These are phyloP conservation scores for Stachybotrys chlorohalonatus DNA, from an alignment of 2,329 filamentous ascomycete species.

Conservation along the genomic window DNA sequence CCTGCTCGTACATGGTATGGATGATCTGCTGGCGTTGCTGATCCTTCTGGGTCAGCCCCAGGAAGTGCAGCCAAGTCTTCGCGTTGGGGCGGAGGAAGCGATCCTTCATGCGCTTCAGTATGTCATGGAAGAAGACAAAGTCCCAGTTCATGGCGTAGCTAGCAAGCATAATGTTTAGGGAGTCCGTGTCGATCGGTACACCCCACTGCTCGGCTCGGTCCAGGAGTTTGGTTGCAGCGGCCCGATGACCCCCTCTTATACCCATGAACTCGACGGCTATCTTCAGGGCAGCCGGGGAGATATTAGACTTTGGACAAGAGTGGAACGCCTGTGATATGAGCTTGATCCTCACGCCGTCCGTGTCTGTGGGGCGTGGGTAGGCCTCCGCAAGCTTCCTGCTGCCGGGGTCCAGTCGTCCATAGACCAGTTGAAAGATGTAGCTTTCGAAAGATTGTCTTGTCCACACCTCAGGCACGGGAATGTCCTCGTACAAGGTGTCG, in stretches of 20 bases:
- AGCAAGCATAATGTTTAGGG: slow-evolving; percentile 39
- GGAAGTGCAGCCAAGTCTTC: slow-evolving; percentile 38
- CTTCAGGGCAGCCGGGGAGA: slow-evolving; percentile 32
- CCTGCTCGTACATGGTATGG: slow-evolving; percentile 34
- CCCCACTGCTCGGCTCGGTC: slow-evolving; percentile 23
- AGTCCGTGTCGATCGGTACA: slow-evolving; percentile 33
- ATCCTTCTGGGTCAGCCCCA: slow-evolving; percentile 49
- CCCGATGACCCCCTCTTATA: slow-evolving; percentile 22
- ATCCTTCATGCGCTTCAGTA: slow-evolving; percentile 30
- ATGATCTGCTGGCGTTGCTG: slow-evolving; percentile 39
- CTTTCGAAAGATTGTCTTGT: slow-evolving; percentile 28
- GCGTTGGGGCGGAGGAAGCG: slow-evolving; percentile 30
- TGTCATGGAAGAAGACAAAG: slow-evolving; percentile 28
- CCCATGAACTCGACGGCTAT: slow-evolving; percentile 33
- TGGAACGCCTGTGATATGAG: slow-evolving; percentile 31
- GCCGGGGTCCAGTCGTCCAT: slow-evolving; percentile 23
- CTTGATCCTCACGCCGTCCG: slow-evolving; percentile 26
- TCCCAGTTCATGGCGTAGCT: slow-evolving; percentile 30
- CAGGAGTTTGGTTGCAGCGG: slow-evolving; percentile 25
- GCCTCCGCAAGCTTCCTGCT: slow-evolving; percentile 16
- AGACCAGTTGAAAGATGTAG: slow-evolving; percentile 33
- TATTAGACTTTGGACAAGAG: slow-evolving; percentile 17
- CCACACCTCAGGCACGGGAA: slow-evolving; percentile 30
- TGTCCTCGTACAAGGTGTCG: slow-evolving; percentile 25
- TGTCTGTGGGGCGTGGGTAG: slow-evolving; percentile 25